phyloP scores from a whole-genome alignment of 805 yeast species.

The Lachancea mirantina region DNA sequence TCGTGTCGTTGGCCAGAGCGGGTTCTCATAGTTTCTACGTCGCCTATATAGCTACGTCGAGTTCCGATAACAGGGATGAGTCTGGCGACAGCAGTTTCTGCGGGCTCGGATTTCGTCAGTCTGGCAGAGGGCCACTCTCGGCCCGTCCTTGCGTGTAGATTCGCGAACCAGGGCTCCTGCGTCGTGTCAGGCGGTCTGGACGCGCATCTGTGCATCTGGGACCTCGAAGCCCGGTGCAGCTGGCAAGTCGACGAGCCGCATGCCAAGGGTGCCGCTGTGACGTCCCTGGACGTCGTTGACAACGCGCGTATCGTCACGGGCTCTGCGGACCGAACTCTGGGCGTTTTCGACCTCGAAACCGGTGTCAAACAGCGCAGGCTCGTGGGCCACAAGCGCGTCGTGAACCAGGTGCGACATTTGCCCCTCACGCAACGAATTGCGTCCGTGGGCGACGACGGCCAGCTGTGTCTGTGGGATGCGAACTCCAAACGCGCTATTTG shows the following conservation, averaged over 20 bases:
- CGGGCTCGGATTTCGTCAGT: background rate
- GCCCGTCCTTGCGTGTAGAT: constrained; percentile 45
- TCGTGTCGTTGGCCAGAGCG: too few relatives aligned
- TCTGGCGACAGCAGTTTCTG: background rate
- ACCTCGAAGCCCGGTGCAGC: background rate
- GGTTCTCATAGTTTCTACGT: too few relatives aligned
- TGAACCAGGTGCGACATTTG: constrained; percentile 46
- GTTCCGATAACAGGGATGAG: too few relatives aligned
- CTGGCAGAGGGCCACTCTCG: constrained; percentile 48
- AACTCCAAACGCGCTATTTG: constrained; percentile 42
- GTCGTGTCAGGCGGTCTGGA: constrained; percentile 64
- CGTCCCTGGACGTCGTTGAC: constrained; percentile 48
- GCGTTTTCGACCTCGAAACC: constrained; percentile 54
- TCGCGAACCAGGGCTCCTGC: constrained; percentile 43
- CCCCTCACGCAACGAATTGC: constrained; percentile 31
- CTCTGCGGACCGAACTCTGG: constrained; percentile 56
- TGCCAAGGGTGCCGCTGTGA: constrained; percentile 40
- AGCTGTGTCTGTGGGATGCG: constrained; percentile 55
- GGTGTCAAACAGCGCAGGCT: constrained; percentile 50
- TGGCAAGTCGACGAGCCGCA: constrained; percentile 2
- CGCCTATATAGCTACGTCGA: too few relatives aligned
- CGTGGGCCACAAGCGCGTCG: constrained; percentile 37
- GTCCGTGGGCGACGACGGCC: constrained; percentile 64
- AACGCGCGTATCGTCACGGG: constrained; percentile 43
- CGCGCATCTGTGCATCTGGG: constrained; percentile 35